phyloP scores from a whole-genome alignment of 2,329 filamentous ascomycete genomes.

The Colletotrichum shisoi region DNA sequence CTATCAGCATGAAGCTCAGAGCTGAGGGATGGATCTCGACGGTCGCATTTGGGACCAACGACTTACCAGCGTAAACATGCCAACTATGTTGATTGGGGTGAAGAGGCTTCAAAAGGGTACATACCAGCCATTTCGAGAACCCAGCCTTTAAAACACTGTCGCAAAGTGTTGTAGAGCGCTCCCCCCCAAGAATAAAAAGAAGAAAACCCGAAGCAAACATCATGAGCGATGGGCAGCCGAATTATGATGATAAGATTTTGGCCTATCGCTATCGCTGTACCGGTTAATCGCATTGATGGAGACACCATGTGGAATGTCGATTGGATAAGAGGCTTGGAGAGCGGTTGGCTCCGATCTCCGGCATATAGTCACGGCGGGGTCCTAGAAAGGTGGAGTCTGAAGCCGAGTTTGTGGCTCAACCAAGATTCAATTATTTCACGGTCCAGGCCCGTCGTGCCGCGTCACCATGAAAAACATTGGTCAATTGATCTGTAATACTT shows the following conservation, averaged over 20 bases:
- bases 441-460: no score
- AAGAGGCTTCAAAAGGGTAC: constrained; percentile 28
- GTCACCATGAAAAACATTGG: background rate
- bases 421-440: background rate
- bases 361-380: constrained; percentile 4
- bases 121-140: constrained; percentile 39
- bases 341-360: constrained; percentile 34
- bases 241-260: constrained; percentile 23
- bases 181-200: constrained; percentile 19
- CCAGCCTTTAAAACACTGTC: constrained; percentile 12
- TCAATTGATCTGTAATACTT: background rate
- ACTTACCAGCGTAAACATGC: constrained; percentile 38
- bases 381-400: background rate
- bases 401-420: background rate
- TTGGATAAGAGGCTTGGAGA: constrained; percentile 9
- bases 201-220: background rate
- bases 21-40: background rate
- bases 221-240: background rate
- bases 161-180: constrained; percentile 18
- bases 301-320: background rate
- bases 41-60: background rate
- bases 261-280: constrained; percentile 8
- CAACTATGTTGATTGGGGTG: constrained; percentile 6
- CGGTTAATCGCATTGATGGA: constrained; percentile 21
- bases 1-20: constrained; percentile 13